A percentile compares a stretch with the other conserved stretches of the same genome.
phyloP scores from a whole-genome alignment of 83 land plant species.

The Isoetes engelmannii region DNA sequence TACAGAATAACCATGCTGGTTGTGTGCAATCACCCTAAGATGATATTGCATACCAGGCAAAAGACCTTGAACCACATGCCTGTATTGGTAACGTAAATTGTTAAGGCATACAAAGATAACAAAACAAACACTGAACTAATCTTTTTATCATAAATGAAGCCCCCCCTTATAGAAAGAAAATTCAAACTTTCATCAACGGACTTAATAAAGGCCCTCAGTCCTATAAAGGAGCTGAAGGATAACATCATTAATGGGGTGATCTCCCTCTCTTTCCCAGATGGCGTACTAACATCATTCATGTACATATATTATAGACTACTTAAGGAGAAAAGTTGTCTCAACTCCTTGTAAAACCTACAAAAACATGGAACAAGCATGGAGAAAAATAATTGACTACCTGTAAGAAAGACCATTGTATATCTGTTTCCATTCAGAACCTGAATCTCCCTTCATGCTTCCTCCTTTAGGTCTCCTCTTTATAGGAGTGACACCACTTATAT shows the following conservation, averaged over 20 bases:
- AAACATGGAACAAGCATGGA: neutral
- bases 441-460: neutral
- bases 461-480: neutral
- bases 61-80: neutral
- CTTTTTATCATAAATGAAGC: neutral
- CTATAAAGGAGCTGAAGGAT: no score
- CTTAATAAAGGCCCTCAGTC: no score
- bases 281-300: no score
- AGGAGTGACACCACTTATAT: neutral
- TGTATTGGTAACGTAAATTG: neutral
- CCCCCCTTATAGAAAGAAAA: neutral
- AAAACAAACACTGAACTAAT: no score
- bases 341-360: no score
- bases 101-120: neutral
- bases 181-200: neutral
- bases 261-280: no score
- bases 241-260: no score
- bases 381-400: neutral
- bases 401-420: neutral
- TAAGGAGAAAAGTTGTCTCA: no score
- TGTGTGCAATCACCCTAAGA: neutral
- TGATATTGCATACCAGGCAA: neutral
- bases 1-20: neutral
- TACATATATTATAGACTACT: no score
- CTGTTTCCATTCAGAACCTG: neutral